Base-by-base conservation (phyloP, 768 basidiomycete species). In the Kwoniella newhampshirensis region DNA sequence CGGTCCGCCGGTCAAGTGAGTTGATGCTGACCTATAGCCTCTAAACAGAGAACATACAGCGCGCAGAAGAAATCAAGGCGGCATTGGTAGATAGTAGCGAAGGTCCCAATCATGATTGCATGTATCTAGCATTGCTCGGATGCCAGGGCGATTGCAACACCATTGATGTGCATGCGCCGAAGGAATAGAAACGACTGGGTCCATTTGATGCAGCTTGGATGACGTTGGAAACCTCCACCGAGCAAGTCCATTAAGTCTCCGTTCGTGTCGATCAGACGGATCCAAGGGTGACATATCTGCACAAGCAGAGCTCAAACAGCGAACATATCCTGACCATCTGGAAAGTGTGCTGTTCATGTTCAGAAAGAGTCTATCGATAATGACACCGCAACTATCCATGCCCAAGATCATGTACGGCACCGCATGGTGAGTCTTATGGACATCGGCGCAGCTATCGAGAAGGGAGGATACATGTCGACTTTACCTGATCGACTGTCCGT, bases 361-460 rank as follows among this genome's bases (percentile, higher is more conserved):
- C 32, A 32, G 32, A 13, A 32, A 32, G 7, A 32, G 32, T 13
- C 17, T 47, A 17, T 15, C 28, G 42, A 55, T 36, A 23, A 56
- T 56, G 54, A 13, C 45, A 17, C 13, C 26, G 28, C 28, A 48
- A 35, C 12, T 44, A 35, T 25, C 17, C 5, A 69, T 70, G 63
- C 68, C 70, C 3, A 60, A 64, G 46, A 79, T 81, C 28, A 69
- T 81, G 20, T 80, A 80, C 54, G 79, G 79, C 13, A 79, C 79
- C 8, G 80, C 79, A 7, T 80, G 79, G 80, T 78, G 37, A 37
- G 60, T 54, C 20, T 9, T 12, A 20, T 18, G 5, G 7, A 4
- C 21, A 9, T 30, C 18, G 12, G 30, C 46, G 7, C 17, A 11
- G 37, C 32, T 43, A 17, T 20, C 25, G 17, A 42, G 26, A 48